Percentiles rank a stretch among this genome's conserved stretches.
These are phyloP conservation scores for Aspergillus saccharolyticus DNA, from an alignment of 495 filamentous ascomycete genomes.

Conservation along the genomic window DNA sequence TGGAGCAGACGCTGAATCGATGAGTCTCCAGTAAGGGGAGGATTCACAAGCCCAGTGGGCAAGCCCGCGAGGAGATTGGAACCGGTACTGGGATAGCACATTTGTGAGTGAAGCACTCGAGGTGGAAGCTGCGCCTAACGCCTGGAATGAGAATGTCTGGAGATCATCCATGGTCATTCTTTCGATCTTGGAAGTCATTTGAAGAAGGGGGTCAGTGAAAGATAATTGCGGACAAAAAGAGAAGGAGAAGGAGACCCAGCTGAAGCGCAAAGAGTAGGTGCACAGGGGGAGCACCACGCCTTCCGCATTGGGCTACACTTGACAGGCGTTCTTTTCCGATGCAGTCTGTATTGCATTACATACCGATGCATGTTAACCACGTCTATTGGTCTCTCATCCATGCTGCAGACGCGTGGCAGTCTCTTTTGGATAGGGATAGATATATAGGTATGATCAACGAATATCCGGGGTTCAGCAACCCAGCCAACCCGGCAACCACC, in stretches of 20 bases:
- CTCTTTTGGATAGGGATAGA: neutral
- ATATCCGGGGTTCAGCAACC: neutral
- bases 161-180: neutral
- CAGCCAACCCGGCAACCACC: neutral
- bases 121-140: neutral
- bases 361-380: neutral
- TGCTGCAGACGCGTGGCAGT: neutral
- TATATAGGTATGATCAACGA: neutral
- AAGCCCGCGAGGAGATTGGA: neutral
- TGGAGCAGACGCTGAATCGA: neutral
- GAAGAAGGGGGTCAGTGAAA: too few species aligned
- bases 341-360: neutral
- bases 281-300: neutral
- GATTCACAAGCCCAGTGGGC: slow-evolving; percentile 6
- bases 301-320: neutral
- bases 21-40: slow-evolving; percentile 5
- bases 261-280: neutral
- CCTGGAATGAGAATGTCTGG: neutral
- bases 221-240: too few species aligned
- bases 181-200: too few species aligned
- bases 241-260: neutral
- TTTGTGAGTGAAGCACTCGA: neutral
- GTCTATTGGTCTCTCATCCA: too few species aligned
- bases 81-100: neutral
- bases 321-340: neutral